Base-by-base conservation (phyloP, 768 basidiomycete genomes). In the Lactarius hengduanensis region DNA sequence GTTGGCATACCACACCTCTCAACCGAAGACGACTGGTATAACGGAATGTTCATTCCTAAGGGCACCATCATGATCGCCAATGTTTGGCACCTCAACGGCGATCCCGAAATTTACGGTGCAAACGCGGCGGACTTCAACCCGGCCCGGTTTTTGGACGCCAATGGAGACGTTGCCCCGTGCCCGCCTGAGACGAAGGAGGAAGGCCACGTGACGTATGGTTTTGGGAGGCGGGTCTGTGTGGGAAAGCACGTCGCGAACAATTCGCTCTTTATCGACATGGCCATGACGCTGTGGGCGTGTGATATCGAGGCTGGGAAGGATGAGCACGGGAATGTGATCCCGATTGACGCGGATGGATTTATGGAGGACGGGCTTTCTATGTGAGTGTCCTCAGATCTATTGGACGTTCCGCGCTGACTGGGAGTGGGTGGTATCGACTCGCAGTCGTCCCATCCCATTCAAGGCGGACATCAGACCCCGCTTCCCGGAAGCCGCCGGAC, bases 61-160 rank as follows among this genome's bases (percentile, higher is more conserved):
- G 78, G 77, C 16, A 76, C 77, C 2, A 71, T 77, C 2, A 70
- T 78, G 22, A 67, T 78, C 56, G 69, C 71, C 10, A 77, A 77
- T 54, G 59, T 71, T 50, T 78, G 59, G 62, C 60, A 53, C 28
- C 67, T 74, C 53, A 73, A 75, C 63, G 65, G 61, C 26, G 71
- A 75, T 32, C 65, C 71, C 11, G 66, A 68, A 7, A 68, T 75
- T 15, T 76, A 72, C 53, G 74, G 73, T 10, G 58, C 63, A 13
- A 70, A 75, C 47, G 65, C 43, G 8, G 64, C 64, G 9, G n/a
- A 58, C 13, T 75, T 75, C 59, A 50, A 67, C 34, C 74, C 74
- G 2, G 65, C 47, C 13, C 60, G 76, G 15, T 62, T 70, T 64
- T 69, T 77, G 11, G 73, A 75, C 55, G 67, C 64, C 15, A 59